Base-by-base conservation (phyloP, 805 yeast genomes). In the Dipodascus geniculatus region DNA sequence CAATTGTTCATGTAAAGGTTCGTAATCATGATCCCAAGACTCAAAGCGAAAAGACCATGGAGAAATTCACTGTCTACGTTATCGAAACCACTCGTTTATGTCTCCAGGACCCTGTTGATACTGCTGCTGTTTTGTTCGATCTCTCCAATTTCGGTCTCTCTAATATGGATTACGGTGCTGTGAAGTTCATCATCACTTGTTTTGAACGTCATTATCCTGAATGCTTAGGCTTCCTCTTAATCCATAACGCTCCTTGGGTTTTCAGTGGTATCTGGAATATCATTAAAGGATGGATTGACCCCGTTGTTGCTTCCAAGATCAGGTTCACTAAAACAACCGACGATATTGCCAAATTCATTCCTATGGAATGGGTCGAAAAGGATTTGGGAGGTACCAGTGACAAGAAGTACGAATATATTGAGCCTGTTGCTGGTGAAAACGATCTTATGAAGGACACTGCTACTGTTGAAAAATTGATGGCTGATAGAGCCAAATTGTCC, bases 151-250 rank as follows among this genome's bases (percentile, higher is more conserved):
- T 93, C 65, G 79, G 95, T 4, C 79, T 89, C 74, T 78, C 89
- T 56, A 93, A 91, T 67, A 93, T 95, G 86, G 99, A 93, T 71
- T 88, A 88, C 65, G 75, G 79, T 2, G 88, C 96, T 2, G 95
- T 93, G 56, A 90, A 90, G 70, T 91, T 87, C 69, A 79, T 93
- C 70, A 83, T 90, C 56, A 79, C 81, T 53, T 85, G 90, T 56
- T 89, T 93, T 68, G 98, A 93, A 73, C 95, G 96, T 0, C 96
- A 91, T 66, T 93, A 91, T 67, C 99, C 99, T 0, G 99, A 93
- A 70, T 83, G 87, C 44, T 76, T 93, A 56, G 96, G 96, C 17
- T 79, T 79, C 54, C 72, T 93, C 52, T 77, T 88, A 60, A 85
- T 93, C 56, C 96, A 88, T 71, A 85, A 86, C 62, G 97, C 99